A percentile compares a stretch with the other conserved stretches of the same genome.
These are phyloP conservation scores for Aureobasidium sp. DNA, from an alignment of 2,329 filamentous ascomycete genomes.

Conservation along the genomic window DNA sequence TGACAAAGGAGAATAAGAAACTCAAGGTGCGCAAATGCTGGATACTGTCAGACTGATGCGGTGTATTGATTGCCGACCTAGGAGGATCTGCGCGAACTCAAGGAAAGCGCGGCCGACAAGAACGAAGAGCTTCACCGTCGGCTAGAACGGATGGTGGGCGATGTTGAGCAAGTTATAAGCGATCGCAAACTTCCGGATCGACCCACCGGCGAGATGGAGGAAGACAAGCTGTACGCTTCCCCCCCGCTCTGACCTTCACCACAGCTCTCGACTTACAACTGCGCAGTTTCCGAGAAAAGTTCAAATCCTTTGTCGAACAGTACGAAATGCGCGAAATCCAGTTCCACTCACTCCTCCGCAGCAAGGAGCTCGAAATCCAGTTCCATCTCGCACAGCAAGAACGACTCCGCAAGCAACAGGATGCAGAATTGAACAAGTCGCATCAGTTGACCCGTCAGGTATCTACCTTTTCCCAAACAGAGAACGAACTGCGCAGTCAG, in stretches of 20 bases:
- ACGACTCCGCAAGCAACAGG: slow-evolving; percentile 79
- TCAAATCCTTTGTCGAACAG: slow-evolving; percentile 92
- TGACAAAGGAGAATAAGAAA: slow-evolving; percentile 96
- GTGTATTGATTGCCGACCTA: slow-evolving; percentile 44
- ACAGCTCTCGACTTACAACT: not conserved
- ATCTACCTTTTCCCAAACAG: slow-evolving; percentile 90
- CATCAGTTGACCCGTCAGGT: slow-evolving; percentile 85
- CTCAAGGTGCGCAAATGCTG: slow-evolving; percentile 60
- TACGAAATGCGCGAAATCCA: slow-evolving; percentile 93
- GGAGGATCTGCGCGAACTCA: slow-evolving; percentile 78
- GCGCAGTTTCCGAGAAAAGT: slow-evolving; percentile 59
- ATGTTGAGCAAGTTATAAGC: slow-evolving; percentile 81
- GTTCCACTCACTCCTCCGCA: slow-evolving; percentile 83
- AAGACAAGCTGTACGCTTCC: slow-evolving; percentile 67
- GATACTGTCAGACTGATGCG: slow-evolving; percentile 14
- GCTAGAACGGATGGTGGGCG: slow-evolving; percentile 68
- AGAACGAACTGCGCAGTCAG: slow-evolving; percentile 86
- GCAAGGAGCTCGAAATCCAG: slow-evolving; percentile 92
- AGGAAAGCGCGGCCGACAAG: slow-evolving; percentile 75
- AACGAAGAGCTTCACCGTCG: slow-evolving; percentile 77
- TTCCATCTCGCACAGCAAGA: slow-evolving; percentile 83
- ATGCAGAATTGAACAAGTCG: slow-evolving; percentile 69
- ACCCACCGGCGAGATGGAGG: slow-evolving; percentile 74
- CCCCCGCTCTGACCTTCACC: not conserved
- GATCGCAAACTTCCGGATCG: slow-evolving; percentile 74